phyloP scores from a whole-genome alignment of 2,329 filamentous ascomycete species.

The Ophiosphaerella herpotricha region DNA sequence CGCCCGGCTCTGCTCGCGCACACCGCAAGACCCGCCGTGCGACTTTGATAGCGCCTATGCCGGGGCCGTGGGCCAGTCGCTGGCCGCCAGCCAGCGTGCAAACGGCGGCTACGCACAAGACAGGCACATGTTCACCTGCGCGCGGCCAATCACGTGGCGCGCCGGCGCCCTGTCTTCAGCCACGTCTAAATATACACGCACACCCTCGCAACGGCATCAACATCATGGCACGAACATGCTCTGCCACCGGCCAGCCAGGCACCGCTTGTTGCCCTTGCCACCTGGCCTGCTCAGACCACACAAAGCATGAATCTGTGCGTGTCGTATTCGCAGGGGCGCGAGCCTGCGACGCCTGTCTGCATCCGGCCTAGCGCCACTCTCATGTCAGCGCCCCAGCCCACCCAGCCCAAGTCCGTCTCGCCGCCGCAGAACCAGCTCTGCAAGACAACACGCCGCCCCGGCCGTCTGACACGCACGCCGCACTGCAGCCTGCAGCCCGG shows the following conservation, averaged over 20 bases:
- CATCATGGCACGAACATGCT: background rate
- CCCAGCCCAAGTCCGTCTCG: too few relatives aligned
- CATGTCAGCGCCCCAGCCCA: too few relatives aligned
- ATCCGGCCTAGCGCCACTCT: too few relatives aligned
- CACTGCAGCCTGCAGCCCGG: background rate
- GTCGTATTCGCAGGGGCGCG: background rate
- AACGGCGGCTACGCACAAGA: constrained; percentile 30
- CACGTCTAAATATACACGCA: constrained; percentile 28
- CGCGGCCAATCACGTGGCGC: constrained; percentile 10
- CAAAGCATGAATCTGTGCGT: constrained; percentile 4
- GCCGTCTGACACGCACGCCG: background rate
- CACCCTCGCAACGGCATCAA: constrained; percentile 7
- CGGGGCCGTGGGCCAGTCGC: constrained; percentile 23
- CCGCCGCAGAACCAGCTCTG: background rate
- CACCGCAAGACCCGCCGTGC: constrained; percentile 31
- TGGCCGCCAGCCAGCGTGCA: constrained; percentile 16
- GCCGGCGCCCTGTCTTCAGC: constrained; percentile 18
- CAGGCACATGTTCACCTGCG: constrained; percentile 5
- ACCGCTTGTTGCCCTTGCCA: too few relatives aligned
- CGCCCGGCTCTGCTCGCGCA: constrained; percentile 18
- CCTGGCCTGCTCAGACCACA: background rate
- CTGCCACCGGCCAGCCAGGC: background rate
- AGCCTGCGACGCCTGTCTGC: too few relatives aligned
- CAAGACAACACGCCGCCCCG: too few relatives aligned
- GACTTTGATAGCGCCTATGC: constrained; percentile 30